A percentile compares a stretch with the other conserved stretches of the same genome.
phyloP scores from a whole-genome alignment of 176 grass and related monocot species.

The Cenchrus fungigraminus region DNA sequence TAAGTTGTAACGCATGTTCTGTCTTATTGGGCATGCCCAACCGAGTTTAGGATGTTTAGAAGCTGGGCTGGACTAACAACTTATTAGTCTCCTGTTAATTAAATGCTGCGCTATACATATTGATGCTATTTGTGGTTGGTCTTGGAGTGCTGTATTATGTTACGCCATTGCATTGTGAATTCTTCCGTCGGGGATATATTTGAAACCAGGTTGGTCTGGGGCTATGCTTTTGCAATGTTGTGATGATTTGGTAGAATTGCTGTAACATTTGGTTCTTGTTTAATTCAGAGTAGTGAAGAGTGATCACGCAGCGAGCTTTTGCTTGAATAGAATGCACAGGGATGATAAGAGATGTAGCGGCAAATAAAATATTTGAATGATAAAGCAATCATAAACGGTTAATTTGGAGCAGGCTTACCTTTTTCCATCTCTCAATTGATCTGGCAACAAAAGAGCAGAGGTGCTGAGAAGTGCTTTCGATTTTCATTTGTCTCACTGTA shows the following conservation, averaged over 20 bases:
- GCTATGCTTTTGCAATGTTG: not conserved
- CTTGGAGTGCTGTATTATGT: not conserved
- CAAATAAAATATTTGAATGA: no score
- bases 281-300: not conserved
- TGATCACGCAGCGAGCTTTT: no score
- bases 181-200: not conserved
- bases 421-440: no score
- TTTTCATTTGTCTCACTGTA: no score
- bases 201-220: not conserved
- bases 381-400: no score
- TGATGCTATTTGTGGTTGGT: not conserved
- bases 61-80: not conserved
- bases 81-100: slow-evolving; percentile 29
- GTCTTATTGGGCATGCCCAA: not conserved
- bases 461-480: no score
- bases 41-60: slow-evolving; percentile 34
- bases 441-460: no score
- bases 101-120: not conserved
- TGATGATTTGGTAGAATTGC: not conserved
- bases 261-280: not conserved
- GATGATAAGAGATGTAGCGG: no score
- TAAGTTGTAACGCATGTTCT: slow-evolving; percentile 30
- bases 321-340: no score
- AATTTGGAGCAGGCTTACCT: no score
- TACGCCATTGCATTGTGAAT: not conserved